phyloP scores from a whole-genome alignment of 2,329 filamentous ascomycete genomes.

The Fusarium sp. region DNA sequence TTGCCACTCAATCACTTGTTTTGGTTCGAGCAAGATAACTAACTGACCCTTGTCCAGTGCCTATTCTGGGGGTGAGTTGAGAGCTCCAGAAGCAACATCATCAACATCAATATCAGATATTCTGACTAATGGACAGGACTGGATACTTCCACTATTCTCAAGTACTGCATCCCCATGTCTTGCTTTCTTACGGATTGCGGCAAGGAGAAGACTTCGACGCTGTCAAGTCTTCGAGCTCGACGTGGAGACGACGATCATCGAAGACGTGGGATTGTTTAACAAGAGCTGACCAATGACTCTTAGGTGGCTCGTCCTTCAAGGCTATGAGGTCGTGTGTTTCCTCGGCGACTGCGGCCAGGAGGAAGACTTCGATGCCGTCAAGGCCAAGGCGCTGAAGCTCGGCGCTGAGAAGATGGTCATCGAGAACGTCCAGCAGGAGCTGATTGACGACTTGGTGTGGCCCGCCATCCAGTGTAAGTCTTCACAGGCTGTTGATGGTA shows the following conservation, averaged over 20 bases:
- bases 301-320: constrained; percentile 50
- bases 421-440: constrained; percentile 71
- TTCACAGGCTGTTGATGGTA: not conserved
- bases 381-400: constrained; percentile 66
- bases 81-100: not conserved
- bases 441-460: constrained; percentile 79
- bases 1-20: constrained; percentile 3
- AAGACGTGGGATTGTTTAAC: constrained; percentile 6
- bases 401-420: constrained; percentile 56
- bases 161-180: constrained; percentile 1
- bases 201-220: constrained; percentile 4
- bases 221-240: constrained; percentile 7
- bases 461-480: constrained; percentile 70
- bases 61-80: constrained; percentile 6
- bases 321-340: constrained; percentile 44
- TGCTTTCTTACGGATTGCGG: not conserved
- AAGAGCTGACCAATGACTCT: constrained; percentile 29
- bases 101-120: constrained; percentile 7
- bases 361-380: constrained; percentile 73
- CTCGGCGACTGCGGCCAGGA: constrained; percentile 72
- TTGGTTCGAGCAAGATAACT: constrained; percentile 4
- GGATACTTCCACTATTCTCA: constrained; percentile 52
- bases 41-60: constrained; percentile 6
- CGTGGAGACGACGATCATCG: constrained; percentile 1
- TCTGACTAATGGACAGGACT: constrained; percentile 44